Conservation (phyloP, 768 basidiomycete genomes). For the Rhizopogon salebrosus region DNA sequence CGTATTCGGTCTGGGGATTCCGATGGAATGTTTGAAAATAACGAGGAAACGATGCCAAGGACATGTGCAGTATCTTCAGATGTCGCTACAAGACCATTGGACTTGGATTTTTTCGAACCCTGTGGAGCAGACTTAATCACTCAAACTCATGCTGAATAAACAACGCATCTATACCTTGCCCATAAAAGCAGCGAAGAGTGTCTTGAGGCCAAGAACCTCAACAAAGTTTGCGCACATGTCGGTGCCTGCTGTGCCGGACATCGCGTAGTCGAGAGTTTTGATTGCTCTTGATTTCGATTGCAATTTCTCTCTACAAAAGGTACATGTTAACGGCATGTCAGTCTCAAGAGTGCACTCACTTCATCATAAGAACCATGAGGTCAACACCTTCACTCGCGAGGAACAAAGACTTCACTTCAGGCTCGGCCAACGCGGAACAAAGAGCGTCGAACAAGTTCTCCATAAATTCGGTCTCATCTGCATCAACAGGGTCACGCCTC, state of each 20-base stretch:
- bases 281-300: constrained; percentile 79
- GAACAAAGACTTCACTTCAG: constrained; percentile 75
- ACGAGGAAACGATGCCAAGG: constrained; percentile 81
- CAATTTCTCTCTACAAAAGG: constrained; percentile 62
- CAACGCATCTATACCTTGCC: constrained; percentile 58
- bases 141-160: background rate
- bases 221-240: constrained; percentile 80
- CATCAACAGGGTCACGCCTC: constrained; percentile 73
- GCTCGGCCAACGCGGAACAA: constrained; percentile 80
- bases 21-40: constrained; percentile 82
- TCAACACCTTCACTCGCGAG: constrained; percentile 91
- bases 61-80: constrained; percentile 86
- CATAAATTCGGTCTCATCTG: constrained; percentile 96
- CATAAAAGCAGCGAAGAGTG: constrained; percentile 88
- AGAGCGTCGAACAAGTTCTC: constrained; percentile 91
- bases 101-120: constrained; percentile 64
- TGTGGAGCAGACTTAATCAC: constrained; percentile 12
- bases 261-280: constrained; percentile 87
- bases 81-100: constrained; percentile 38
- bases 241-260: constrained; percentile 71
- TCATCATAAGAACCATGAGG: constrained; percentile 98
- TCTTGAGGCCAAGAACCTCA: constrained; percentile 83
- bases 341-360: constrained; percentile 43
- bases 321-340: constrained; percentile 1
- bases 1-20: constrained; percentile 79